Evolutionary conservation across 306 rosid species (phyloP).

Genomic region (Cucurbita maxima): DNA sequence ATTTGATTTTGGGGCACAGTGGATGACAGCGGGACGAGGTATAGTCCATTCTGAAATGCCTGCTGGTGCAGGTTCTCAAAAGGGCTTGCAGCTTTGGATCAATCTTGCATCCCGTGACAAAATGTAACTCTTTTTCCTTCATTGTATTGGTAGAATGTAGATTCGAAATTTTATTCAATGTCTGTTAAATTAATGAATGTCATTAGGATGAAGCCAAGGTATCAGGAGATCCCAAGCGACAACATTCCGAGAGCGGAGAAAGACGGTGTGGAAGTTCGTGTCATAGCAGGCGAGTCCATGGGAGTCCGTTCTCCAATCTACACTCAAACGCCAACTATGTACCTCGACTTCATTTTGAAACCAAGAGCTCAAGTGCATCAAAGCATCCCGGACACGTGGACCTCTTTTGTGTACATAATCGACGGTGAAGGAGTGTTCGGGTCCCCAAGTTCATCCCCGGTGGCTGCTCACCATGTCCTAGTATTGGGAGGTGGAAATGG

Average conservation of each 20-base stretch:
- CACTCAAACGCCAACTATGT: constrained; percentile 82
- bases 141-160: not conserved
- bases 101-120: constrained; percentile 60
- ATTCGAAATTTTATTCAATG: not conserved
- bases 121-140: constrained; percentile 28
- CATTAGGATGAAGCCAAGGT: constrained; percentile 72
- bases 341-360: constrained; percentile 47
- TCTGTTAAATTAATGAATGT: not conserved
- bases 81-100: constrained; percentile 90
- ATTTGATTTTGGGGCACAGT: constrained; percentile 22
- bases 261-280: constrained; percentile 67
- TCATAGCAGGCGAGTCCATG: constrained; percentile 86
- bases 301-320: constrained; percentile 60
- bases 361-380: constrained; percentile 56
- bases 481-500: constrained; percentile 68
- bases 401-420: constrained; percentile 54
- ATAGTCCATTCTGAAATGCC: constrained; percentile 98
- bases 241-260: constrained; percentile 43
- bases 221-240: constrained; percentile 59
- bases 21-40: constrained; percentile 99
- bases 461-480: constrained; percentile 38
- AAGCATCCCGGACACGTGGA: constrained; percentile 64
- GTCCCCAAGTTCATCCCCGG: constrained; percentile 24
- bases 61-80: constrained; percentile 54
- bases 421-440: constrained; percentile 86